Evolutionary conservation across 768 basidiomycete species (phyloP), one percentile per base, ranked within the genome.

Genomic region (Clitopilus passeckerianus): DNA sequence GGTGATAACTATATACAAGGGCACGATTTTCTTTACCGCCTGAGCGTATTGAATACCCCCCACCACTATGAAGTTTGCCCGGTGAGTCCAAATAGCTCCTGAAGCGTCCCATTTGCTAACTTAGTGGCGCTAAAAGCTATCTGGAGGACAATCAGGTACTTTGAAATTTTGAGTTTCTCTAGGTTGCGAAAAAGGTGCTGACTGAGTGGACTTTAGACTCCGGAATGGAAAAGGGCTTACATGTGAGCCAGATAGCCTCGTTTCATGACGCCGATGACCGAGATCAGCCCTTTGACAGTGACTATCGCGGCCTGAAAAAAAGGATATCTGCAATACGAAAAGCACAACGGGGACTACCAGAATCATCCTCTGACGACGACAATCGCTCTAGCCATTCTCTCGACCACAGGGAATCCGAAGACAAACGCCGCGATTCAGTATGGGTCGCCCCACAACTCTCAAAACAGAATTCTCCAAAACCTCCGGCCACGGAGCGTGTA

Each of bases 191-290:
- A 14, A 33, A 16, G 52, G 52, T 35, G 50, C 2, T 54, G 15
- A 7, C 22, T 54, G 23, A 30, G n/a, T 50, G 10, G 46, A 58
- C 12, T 58, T 58, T 58, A 91, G 90, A 85, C 81, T 30, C 84
- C 88, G 1, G 90, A 91, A 71, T 92, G 87, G 87, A 84, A 85
- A 63, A 82, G 76, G 63, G 85, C 83, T 1, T 87, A 89, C 67
- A 86, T 88, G 86, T 83, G 59, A 35, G 76, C 69, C n/a, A 22
- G 41, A 15, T 55, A 22, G 12, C 43, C 16, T 27, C 27, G 64
- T 43, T 24, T 34, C 34, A 41, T 23, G 50, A 54, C 58, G 33
- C 58, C 27, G 22, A 22, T 20, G 27, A 57, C 24, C 41, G 33
- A 24, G 57, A 53, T 33, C 41, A 41, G 44, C 37, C 54, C 18